Base-by-base conservation (phyloP, 139 green algal species). In the Spirogloea muscicola region DNA sequence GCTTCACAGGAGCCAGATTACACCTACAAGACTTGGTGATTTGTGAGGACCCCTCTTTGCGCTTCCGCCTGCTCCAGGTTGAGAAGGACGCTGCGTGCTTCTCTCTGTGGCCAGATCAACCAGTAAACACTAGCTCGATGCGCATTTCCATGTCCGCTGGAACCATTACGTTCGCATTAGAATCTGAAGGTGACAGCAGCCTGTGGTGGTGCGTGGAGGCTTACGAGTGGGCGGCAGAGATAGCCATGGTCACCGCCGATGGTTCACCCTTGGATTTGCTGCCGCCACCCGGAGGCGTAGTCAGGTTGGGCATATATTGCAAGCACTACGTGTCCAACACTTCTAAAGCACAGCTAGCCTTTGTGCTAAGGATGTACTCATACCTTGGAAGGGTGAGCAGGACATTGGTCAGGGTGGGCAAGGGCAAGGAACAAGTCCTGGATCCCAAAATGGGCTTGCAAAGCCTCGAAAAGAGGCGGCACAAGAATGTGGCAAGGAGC, bases 1-100 rank as follows among this genome's bases (percentile, higher is more conserved):
- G n/a, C 43, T 80, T 80, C 64, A 77, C 72, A n/a, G 72, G 72
- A n/a, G 72, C 72, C 31, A 36, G 63, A 2, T 31, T 80, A n/a
- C 18, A 58, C 39, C 6, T 80, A 25, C n/a, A 5, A 9, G 49
- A 40, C 33, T 58, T 80, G 29, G 31, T 6, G 13, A 34, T 43
- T 4, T 31, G 76, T 48, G 62, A 77, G 55, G 72, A 80, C 52
- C 18, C 64, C 10, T 68, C 65, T n/a, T 46, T 80, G 48, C 31
- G 21, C 25, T 80, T 69, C 21, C 27, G 48, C 31, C 21, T 80
- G 33, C 41, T 80, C 21, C 13, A 77, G 39, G 63, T 80, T 13
- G 64, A 80, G 33, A 72, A 61, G 9, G 72, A 80, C 31, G 62
- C 72, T 9, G 72, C 62, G 21, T 80, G 72, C 40, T 80, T 63